Percentiles rank a stretch among this genome's conserved stretches.
Evolutionary conservation across 169 alveolate genomes (phyloP).

Genomic region (Cryptosporidium canis): DNA sequence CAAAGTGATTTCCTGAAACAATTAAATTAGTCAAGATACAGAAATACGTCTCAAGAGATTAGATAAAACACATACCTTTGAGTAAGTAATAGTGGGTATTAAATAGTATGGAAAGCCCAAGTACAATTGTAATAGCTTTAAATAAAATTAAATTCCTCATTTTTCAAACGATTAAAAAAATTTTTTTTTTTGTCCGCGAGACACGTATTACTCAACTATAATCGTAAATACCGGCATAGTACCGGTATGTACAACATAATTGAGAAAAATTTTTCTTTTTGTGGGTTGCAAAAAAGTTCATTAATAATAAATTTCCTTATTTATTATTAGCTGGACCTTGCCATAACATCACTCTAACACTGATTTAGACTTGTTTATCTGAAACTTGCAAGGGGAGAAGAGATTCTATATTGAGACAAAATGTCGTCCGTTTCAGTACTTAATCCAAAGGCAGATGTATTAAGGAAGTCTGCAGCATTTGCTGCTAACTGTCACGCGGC

Average conservation of each 20-base stretch:
- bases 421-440: constrained; percentile 78
- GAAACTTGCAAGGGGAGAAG: background rate
- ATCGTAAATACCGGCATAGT: background rate
- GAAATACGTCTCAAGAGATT: background rate
- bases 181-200: constrained; percentile 42
- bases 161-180: background rate
- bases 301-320: background rate
- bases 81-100: constrained; percentile 20
- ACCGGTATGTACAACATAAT: constrained; percentile 14
- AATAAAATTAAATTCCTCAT: background rate
- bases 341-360: background rate
- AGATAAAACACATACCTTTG: constrained; percentile 31
- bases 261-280: background rate
- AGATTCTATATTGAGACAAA: background rate
- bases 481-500: constrained; percentile 97
- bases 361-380: background rate
- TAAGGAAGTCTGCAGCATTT: constrained; percentile 94
- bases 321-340: background rate
- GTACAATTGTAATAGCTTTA: background rate
- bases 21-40: background rate
- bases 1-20: background rate
- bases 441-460: constrained; percentile 95
- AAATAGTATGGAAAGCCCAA: constrained; percentile 13
- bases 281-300: constrained; percentile 28
- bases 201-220: constrained; percentile 32